Conservation (phyloP, 768 basidiomycete species). For the Crepidotus variabilis region DNA sequence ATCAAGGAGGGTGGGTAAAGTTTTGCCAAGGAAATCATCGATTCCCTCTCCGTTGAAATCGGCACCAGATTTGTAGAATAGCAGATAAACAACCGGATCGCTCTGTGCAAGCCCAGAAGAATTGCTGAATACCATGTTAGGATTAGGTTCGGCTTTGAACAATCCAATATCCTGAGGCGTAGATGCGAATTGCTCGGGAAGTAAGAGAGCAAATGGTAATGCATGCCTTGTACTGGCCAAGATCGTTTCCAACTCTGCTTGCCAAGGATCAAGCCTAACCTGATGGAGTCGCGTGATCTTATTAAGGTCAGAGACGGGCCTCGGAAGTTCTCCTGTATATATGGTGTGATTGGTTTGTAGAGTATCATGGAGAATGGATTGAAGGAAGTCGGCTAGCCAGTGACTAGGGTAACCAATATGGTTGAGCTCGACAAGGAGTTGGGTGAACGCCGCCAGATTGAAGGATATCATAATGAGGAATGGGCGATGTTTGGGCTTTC, state of each 20-base stretch:
- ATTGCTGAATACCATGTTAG: conserved; percentile 11
- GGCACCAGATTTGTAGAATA: conserved; percentile 15
- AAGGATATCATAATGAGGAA: conserved; percentile 27
- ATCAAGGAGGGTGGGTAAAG: conserved; percentile 8
- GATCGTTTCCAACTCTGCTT: conserved; percentile 22
- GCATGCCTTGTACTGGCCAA: not conserved
- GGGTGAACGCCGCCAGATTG: conserved; percentile 30
- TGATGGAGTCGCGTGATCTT: conserved; percentile 19
- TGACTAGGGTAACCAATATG: conserved; percentile 31
- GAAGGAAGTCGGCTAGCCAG: conserved; percentile 32
- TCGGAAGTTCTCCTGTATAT: conserved; percentile 23
- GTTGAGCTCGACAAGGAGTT: conserved; percentile 27
- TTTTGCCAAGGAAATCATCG: conserved; percentile 3
- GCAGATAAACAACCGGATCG: conserved; percentile 12
- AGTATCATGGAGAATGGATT: conserved; percentile 20
- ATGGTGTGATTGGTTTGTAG: conserved; percentile 23
- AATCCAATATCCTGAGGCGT: conserved; percentile 16
- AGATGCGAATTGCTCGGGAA: conserved; percentile 12
- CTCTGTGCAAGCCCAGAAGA: not conserved
- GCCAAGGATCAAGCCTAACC: conserved; percentile 23
- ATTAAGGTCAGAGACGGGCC: conserved; percentile 20
- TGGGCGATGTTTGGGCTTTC: conserved; percentile 14
- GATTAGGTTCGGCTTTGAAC: conserved; percentile 16
- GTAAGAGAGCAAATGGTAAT: not conserved
- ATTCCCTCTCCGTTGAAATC: not conserved